Percentiles rank a stretch among this genome's conserved stretches.
Conservation (phyloP, 1,284 basidiomycete genomes). For the Agaricales sp. region DNA sequence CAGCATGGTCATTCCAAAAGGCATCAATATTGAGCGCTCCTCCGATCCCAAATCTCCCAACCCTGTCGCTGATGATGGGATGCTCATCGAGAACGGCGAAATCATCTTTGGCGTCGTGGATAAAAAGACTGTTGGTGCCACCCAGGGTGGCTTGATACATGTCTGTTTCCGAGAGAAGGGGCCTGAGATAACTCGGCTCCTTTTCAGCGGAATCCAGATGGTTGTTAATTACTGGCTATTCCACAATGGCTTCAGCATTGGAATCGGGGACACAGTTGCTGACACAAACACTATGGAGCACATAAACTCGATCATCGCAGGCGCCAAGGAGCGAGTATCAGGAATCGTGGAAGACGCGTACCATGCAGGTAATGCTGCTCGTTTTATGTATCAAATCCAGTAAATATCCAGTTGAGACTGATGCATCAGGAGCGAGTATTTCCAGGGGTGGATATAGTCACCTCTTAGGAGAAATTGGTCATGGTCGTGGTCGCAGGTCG, state of each 20-base stretch:
- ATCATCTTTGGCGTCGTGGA: conserved; percentile 93
- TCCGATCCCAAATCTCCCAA: conserved; percentile 75
- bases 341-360: conserved; percentile 76
- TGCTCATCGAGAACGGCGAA: conserved; percentile 96
- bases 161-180: conserved; percentile 98
- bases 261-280: conserved; percentile 97
- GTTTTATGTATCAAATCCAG: too few species aligned
- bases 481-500: too few species aligned
- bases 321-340: conserved; percentile 73
- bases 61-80: conserved; percentile 87
- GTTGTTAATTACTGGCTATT: conserved; percentile 98
- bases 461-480: too few species aligned
- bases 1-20: conserved; percentile 87
- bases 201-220: conserved; percentile 92
- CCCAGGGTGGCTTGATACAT: conserved; percentile 91
- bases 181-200: conserved; percentile 82
- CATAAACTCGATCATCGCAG: too few species aligned
- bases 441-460: too few species aligned
- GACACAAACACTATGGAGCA: conserved; percentile 81
- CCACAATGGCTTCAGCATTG: conserved; percentile 98
- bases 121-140: conserved; percentile 96
- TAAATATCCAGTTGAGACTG: too few species aligned
- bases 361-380: too few species aligned
- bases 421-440: too few species aligned
- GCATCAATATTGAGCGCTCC: conserved; percentile 86